Conservation (phyloP, 257 asterid species). For the Nicotiana attenuata region DNA sequence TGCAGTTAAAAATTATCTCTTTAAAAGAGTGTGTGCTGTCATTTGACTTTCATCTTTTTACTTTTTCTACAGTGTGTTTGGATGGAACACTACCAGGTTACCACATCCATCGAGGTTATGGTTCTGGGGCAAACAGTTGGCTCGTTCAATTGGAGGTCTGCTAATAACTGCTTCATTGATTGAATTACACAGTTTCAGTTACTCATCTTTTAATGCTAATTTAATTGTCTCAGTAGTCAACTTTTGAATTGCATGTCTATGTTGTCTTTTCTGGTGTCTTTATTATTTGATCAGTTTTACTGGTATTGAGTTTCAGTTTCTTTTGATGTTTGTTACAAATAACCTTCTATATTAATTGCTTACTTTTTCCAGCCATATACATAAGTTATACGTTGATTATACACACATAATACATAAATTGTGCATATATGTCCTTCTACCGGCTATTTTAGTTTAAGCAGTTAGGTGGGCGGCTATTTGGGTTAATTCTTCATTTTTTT, state of each 20-base stretch:
- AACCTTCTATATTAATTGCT: too few species aligned
- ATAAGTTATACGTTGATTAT: too few species aligned
- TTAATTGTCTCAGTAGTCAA: neutral
- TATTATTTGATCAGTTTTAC: neutral
- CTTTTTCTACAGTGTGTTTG: constrained; percentile 64
- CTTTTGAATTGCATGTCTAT: neutral
- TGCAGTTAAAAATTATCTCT: too few species aligned
- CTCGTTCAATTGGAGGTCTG: constrained; percentile 84
- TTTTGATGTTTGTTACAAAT: neutral
- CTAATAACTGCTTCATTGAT: neutral
- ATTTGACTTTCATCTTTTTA: neutral
- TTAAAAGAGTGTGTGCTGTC: too few species aligned
- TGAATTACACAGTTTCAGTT: neutral
- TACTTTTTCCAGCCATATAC: too few species aligned
- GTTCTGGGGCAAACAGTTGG: constrained; percentile 88
- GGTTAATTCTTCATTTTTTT: neutral
- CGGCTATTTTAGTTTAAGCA: too few species aligned
- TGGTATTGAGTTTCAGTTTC: neutral
- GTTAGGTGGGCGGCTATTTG: too few species aligned
- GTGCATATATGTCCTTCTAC: too few species aligned
- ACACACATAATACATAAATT: too few species aligned
- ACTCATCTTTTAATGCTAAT: neutral
- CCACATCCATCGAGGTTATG: constrained; percentile 80
- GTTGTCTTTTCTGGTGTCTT: neutral
- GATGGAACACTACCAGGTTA: constrained; percentile 93